Conservation (phyloP, 140 eudicot genomes). For the Bidens hawaiensis region DNA sequence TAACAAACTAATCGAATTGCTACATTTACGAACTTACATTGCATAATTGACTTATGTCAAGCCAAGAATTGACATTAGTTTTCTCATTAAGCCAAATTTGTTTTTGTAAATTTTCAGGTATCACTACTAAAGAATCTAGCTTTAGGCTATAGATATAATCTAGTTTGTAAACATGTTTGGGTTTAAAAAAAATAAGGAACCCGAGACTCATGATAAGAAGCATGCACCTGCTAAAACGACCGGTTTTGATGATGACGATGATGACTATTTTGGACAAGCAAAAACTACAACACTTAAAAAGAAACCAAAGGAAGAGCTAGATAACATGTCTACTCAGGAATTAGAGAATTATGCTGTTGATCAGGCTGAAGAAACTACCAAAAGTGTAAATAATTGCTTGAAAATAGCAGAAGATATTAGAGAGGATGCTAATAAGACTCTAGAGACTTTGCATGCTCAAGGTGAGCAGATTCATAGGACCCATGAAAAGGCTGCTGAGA, state of each 20-base stretch:
- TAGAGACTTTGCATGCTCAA: too few species aligned
- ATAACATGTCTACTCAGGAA: conserved; percentile 75
- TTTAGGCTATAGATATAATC: conserved; percentile 21
- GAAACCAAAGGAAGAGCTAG: conserved; percentile 38
- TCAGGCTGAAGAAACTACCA: too few species aligned
- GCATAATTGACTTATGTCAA: neutral
- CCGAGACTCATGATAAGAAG: conserved; percentile 28
- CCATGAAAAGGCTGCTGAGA: conserved; percentile 67
- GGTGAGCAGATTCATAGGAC: too few species aligned
- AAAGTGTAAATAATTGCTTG: too few species aligned
- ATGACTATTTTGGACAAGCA: conserved; percentile 30
- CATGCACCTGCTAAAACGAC: conserved; percentile 40
- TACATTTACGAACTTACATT: too few species aligned
- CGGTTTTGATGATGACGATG: conserved; percentile 48
- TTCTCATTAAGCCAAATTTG: neutral
- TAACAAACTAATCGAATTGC: too few species aligned
- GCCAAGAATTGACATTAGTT: neutral
- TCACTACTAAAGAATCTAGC: conserved; percentile 16
- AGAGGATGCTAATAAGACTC: too few species aligned
- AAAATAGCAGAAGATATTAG: too few species aligned
- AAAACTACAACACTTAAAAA: conserved; percentile 25
- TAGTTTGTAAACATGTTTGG: conserved; percentile 47
- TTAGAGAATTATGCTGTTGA: conserved; percentile 69
- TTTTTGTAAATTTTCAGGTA: conserved; percentile 22
- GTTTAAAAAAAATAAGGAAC: conserved; percentile 29